Evolutionary conservation across 2,329 filamentous ascomycete genomes (phyloP).

Genomic region (Stagonosporopsis chrysanthemi): DNA sequence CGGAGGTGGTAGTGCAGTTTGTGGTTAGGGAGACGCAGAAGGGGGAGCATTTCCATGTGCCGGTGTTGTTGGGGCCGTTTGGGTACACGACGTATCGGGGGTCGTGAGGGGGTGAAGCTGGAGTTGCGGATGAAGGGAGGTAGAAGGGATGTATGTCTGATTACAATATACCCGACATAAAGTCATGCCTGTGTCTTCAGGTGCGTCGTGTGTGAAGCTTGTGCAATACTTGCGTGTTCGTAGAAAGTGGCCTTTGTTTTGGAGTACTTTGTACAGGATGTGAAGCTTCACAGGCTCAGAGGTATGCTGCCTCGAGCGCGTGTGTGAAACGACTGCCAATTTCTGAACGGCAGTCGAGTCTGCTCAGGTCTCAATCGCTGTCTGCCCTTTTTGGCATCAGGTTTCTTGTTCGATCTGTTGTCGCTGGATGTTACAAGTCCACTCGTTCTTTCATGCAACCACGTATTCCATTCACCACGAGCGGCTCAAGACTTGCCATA

Average conservation of each 20-base stretch:
- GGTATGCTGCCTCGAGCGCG: too few relatives aligned
- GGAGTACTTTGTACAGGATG: background rate
- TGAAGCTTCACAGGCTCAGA: too few relatives aligned
- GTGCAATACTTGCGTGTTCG: background rate
- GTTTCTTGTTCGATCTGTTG: too few relatives aligned
- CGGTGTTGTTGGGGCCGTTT: conserved; percentile 77
- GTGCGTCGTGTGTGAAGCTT: too few relatives aligned
- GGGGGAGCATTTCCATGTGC: conserved; percentile 78
- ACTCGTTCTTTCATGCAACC: too few relatives aligned
- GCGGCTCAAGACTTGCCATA: too few relatives aligned
- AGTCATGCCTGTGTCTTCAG: background rate
- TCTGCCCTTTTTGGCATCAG: background rate
- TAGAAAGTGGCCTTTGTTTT: background rate
- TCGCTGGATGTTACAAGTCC: too few relatives aligned
- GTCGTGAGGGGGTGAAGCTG: conserved; percentile 21
- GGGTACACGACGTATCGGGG: conserved; percentile 85
- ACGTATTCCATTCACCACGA: too few relatives aligned
- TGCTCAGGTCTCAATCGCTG: background rate
- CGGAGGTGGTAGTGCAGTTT: conserved; percentile 64
- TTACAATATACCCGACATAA: background rate
- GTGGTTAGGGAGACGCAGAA: conserved; percentile 54
- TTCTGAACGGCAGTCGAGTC: background rate
- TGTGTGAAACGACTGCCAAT: too few relatives aligned
- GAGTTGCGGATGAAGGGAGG: background rate
- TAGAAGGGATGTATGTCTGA: background rate